Evolutionary conservation across 352 stramenopile genomes (phyloP), one percentile per base, ranked within the genome.

Genomic region (Chrysophaeum taylorii): DNA sequence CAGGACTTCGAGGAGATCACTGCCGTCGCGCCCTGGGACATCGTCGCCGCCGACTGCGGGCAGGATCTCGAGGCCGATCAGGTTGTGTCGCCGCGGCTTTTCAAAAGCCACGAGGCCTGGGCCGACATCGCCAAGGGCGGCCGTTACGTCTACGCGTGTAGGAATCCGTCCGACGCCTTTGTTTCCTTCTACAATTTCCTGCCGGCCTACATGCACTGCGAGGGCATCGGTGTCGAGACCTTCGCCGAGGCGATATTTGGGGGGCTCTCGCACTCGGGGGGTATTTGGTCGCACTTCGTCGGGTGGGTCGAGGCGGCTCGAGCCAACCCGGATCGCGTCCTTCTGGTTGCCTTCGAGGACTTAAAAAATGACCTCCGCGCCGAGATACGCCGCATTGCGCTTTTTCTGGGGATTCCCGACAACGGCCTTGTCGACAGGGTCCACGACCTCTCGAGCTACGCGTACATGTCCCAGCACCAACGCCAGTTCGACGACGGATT

Each of bases 151-250:
- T 66, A 66, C 57, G 57, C 45, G 16, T 31, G 33, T 31, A 31
- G 57, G 1, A n/a, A 42, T 14, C 57, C 57, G 33, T 1, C 5
- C 31, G 57, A 66, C 35, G 57, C 57, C 1, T 31, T 66, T n/a
- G 27, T 42, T 2, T 66, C 57, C 33, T 66, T 66, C 33, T 66
- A 48, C 57, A 66, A 66, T 5, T 66, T 66, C 35, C 35, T 66
- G 33, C 57, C 57, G 12, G 12, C 57, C 12, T 66, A 66, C 57
- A 66, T 66, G 57, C 33, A 45, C 31, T 41, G 33, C 33, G 5
- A n/a, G 5, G 14, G 9, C 2, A 15, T 66, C 14, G n/a, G 5
- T 2, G 21, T 66, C 33, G 57, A 45, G 35, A 48, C 41, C 14
- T 66, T 66, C n/a, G 31, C 33, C 57, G 31, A n/a, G 33, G 57